phyloP scores from a whole-genome alignment of 495 filamentous ascomycete species.

The Penicillium ucsense region DNA sequence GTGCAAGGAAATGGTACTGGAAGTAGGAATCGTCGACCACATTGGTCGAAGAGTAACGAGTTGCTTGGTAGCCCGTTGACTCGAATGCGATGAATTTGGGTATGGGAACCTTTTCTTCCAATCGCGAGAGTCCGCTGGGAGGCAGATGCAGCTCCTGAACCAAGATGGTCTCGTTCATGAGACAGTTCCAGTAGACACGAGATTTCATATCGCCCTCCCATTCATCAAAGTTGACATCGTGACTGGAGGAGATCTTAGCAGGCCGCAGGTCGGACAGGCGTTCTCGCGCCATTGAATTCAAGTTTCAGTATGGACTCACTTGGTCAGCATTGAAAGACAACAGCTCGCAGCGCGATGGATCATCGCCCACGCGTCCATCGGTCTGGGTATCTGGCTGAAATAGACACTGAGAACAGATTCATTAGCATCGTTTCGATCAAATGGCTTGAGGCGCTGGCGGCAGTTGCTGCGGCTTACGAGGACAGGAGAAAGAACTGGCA shows the following conservation, averaged over 20 bases:
- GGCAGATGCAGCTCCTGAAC: conserved; percentile 40
- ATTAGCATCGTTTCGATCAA: no score
- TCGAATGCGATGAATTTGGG: conserved; percentile 40
- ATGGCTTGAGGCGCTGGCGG: no score
- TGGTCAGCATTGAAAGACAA: conserved; percentile 38
- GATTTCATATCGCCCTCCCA: conserved; percentile 45
- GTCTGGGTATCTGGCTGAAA: conserved; percentile 36
- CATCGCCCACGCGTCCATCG: conserved; percentile 41
- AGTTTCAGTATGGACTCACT: conserved; percentile 18
- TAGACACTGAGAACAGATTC: conserved; percentile 16
- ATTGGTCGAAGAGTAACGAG: conserved; percentile 17
- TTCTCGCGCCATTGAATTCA: neutral
- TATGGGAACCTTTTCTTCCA: conserved; percentile 38
- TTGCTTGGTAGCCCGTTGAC: conserved; percentile 24
- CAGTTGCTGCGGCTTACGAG: conserved; percentile 18
- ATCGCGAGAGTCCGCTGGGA: conserved; percentile 32
- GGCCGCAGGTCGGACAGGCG: neutral
- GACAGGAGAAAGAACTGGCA: conserved; percentile 41
- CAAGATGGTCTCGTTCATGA: conserved; percentile 42
- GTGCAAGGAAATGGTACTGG: conserved; percentile 41
- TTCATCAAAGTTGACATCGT: conserved; percentile 35
- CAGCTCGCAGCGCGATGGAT: conserved; percentile 39
- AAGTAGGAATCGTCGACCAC: conserved; percentile 38
- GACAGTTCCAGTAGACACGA: conserved; percentile 39
- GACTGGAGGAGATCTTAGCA: conserved; percentile 12